phyloP scores from a whole-genome alignment of 2,329 filamentous ascomycete genomes.

The Diaporthe caulivora region DNA sequence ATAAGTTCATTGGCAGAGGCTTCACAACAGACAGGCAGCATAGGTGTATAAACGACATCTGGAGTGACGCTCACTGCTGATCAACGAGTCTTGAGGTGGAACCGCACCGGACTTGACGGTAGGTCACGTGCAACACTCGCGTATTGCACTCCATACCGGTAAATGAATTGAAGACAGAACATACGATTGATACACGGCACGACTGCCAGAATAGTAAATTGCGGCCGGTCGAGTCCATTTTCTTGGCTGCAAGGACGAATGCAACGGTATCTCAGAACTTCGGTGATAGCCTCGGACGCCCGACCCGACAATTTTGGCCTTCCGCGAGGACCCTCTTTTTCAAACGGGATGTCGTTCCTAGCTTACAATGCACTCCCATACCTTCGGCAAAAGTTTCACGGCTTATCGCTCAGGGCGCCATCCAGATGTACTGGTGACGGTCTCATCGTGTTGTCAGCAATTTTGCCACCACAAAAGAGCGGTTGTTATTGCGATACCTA shows the following conservation, averaged over 20 bases:
- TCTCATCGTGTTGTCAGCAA: too few species aligned
- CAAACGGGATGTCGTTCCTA: neutral
- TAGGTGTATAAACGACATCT: neutral
- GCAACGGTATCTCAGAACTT: neutral
- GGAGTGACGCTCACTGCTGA: neutral
- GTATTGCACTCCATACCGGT: neutral
- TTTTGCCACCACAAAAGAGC: too few species aligned
- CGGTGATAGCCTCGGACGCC: conserved; percentile 24
- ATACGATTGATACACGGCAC: neutral
- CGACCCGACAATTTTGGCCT: conserved; percentile 10
- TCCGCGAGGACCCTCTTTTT: conserved; percentile 20
- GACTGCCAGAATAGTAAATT: neutral
- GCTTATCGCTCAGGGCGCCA: too few species aligned
- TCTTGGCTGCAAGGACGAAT: conserved; percentile 14
- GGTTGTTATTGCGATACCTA: neutral
- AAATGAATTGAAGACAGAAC: neutral
- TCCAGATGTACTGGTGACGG: neutral
- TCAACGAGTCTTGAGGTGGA: neutral
- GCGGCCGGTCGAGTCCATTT: neutral
- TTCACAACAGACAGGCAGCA: neutral
- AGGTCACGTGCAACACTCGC: neutral
- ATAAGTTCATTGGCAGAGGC: neutral
- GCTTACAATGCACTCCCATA: too few species aligned
- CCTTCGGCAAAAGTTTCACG: neutral
- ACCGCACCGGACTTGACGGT: neutral